Conservation (phyloP, 129 eudicot genomes). For the Arctium minus region DNA sequence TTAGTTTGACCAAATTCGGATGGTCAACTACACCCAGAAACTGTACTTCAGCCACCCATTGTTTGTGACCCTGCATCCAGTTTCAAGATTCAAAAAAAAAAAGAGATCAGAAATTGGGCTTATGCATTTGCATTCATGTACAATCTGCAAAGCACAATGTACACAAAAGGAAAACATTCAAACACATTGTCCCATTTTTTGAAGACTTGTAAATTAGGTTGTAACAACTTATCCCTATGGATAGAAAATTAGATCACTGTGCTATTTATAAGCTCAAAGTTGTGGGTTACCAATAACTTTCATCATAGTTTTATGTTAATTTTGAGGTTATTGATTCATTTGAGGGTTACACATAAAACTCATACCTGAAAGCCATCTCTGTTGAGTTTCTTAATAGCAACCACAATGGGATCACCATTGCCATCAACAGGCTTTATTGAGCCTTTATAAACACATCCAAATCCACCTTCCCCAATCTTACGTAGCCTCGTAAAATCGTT, state of each 20-base stretch:
- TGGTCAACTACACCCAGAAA: constrained; percentile 90
- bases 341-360: too few species aligned
- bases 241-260: background rate
- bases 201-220: background rate
- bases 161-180: background rate
- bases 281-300: background rate
- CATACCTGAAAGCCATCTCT: constrained; percentile 80
- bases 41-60: constrained; percentile 92
- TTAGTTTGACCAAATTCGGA: constrained; percentile 82
- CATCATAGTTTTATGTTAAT: background rate
- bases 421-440: constrained; percentile 58
- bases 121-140: background rate
- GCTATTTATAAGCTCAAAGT: background rate
- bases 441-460: constrained; percentile 84
- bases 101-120: background rate
- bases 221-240: too few species aligned
- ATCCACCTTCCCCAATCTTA: constrained; percentile 94
- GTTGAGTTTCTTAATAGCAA: constrained; percentile 77
- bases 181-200: background rate
- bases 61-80: constrained; percentile 74
- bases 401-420: constrained; percentile 50
- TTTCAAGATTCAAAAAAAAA: constrained; percentile 6
- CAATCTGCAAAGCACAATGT: background rate
- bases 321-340: background rate
- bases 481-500: constrained; percentile 58